Evolutionary conservation across 192 early-diverging fungal genomes (phyloP).

Genomic region (Entrophospora sp.): DNA sequence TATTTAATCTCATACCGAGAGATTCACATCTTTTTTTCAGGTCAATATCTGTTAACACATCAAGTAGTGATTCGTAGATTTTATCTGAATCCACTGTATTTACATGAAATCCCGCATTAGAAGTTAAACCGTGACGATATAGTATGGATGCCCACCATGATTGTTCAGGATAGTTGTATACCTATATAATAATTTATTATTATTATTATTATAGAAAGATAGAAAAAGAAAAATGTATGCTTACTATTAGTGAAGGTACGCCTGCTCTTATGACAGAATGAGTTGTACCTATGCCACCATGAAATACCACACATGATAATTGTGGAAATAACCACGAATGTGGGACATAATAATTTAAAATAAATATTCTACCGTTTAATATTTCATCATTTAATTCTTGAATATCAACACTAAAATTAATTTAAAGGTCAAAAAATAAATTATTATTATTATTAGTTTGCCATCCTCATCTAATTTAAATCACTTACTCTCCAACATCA

Average conservation of each 20-base stretch:
- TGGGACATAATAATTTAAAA: not conserved
- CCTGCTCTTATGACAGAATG: not conserved
- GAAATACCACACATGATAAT: not conserved
- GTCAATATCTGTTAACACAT: not conserved
- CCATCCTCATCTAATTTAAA: no score
- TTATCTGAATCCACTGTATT: not conserved
- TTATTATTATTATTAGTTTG: no score
- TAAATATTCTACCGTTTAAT: not conserved
- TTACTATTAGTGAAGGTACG: not conserved
- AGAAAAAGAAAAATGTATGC: not conserved
- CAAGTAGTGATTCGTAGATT: not conserved
- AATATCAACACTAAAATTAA: not conserved
- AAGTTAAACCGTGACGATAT: not conserved
- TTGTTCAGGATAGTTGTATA: not conserved
- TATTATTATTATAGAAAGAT: no score
- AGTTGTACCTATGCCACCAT: constrained; percentile 2
- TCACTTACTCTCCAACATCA: not conserved
- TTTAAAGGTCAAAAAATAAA: no score
- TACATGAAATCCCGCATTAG: not conserved
- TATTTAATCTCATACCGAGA: no score
- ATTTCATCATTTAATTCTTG: not conserved
- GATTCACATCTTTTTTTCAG: no score
- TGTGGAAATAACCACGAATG: constrained; percentile 5
- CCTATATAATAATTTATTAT: no score
- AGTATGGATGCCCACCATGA: constrained; percentile 11